These are phyloP conservation scores for Collybia nuda DNA, from an alignment of 768 basidiomycete species.

Conservation along the genomic window DNA sequence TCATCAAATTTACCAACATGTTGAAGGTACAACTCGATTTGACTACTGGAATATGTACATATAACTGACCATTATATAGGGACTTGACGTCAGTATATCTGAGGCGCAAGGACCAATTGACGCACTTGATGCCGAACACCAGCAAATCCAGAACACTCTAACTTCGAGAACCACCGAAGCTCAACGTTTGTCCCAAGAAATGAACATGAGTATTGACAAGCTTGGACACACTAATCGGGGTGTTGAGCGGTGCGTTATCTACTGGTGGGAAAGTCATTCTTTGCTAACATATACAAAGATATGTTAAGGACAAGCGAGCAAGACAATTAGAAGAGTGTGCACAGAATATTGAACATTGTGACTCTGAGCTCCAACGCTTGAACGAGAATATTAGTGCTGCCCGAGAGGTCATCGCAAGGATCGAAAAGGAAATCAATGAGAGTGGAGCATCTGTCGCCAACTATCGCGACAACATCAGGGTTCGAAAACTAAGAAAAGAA, in stretches of 20 bases:
- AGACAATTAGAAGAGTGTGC: conserved; percentile 60
- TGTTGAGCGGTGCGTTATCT: conserved; percentile 58
- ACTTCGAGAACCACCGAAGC: conserved; percentile 48
- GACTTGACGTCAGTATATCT: conserved; percentile 57
- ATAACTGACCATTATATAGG: conserved; percentile 37
- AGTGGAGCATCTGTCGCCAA: conserved; percentile 68
- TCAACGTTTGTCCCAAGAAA: conserved; percentile 58
- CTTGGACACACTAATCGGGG: conserved; percentile 58
- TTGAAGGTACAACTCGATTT: conserved; percentile 44
- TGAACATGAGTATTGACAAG: conserved; percentile 63
- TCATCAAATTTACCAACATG: conserved; percentile 38
- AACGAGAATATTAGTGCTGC: conserved; percentile 34
- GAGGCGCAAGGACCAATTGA: conserved; percentile 68
- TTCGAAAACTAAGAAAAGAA: conserved; percentile 65
- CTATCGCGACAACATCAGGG: conserved; percentile 80
- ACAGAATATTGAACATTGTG: conserved; percentile 47
- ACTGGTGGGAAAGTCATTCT: neutral
- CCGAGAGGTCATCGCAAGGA: conserved; percentile 45
- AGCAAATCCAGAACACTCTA: conserved; percentile 47
- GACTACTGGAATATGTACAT: neutral
- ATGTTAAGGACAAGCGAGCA: conserved; percentile 67
- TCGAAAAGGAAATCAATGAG: conserved; percentile 81
- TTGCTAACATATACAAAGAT: conserved; percentile 41
- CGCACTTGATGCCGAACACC: conserved; percentile 55
- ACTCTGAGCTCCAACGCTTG: conserved; percentile 35